Conservation (phyloP, 305 asterid species). For the Solanum chacoense region DNA sequence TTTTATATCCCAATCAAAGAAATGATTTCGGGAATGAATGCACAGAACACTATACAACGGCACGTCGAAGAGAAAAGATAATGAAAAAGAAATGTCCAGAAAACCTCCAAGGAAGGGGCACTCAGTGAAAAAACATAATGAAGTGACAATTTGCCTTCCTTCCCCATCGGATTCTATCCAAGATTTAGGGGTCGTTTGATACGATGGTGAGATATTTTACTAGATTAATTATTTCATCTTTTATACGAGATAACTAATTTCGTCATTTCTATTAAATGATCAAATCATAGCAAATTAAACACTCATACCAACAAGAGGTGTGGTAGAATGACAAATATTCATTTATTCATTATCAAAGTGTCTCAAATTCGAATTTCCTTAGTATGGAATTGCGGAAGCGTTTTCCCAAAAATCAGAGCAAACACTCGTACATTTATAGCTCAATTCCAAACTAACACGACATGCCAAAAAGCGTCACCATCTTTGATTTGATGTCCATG, state of each 20-base stretch:
- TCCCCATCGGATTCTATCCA: slow-evolving; percentile 12
- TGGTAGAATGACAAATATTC: no score
- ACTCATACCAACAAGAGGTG: background rate
- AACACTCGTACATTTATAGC: background rate
- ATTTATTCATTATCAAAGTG: no score
- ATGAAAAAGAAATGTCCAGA: background rate
- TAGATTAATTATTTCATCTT: background rate
- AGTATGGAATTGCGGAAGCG: no score
- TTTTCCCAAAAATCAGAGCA: background rate
- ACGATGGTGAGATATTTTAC: background rate
- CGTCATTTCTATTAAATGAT: background rate
- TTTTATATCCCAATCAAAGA: background rate
- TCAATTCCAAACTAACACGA: slow-evolving; percentile 19
- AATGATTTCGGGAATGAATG: background rate
- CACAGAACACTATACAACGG: background rate
- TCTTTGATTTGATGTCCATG: slow-evolving; percentile 4
- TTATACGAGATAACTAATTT: no score
- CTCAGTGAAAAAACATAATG: slow-evolving; percentile 17
- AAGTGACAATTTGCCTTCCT: slow-evolving; percentile 39
- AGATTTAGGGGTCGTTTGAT: slow-evolving; percentile 9
- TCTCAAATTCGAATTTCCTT: no score
- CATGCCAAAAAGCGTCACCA: slow-evolving; percentile 22
- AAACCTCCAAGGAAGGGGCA: slow-evolving; percentile 13
- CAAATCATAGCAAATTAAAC: background rate
- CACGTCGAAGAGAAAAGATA: background rate